A percentile compares a stretch with the other conserved stretches of the same genome.
Conservation (phyloP, 768 basidiomycete genomes). For the Leccinum boreale region DNA sequence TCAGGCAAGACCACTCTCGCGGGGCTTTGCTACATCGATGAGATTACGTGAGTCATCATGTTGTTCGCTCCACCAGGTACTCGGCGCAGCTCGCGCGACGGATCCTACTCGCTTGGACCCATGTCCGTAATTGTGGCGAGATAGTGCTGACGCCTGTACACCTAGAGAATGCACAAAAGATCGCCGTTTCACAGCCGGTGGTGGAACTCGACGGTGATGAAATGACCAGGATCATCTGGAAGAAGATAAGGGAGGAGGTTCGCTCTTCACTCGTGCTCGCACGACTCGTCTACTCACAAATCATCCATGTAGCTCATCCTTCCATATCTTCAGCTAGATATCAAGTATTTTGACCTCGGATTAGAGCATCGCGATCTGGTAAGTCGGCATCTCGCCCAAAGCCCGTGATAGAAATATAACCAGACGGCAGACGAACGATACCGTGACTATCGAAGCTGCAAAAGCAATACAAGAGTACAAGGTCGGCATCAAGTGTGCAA, state of each 20-base stretch:
- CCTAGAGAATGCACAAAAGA: slow-evolving; percentile 44
- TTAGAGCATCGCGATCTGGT: slow-evolving; percentile 90
- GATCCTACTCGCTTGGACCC: background rate
- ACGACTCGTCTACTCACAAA: background rate
- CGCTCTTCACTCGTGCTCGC: slow-evolving; percentile 20
- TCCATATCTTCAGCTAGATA: slow-evolving; percentile 91
- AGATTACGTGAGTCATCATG: slow-evolving; percentile 26
- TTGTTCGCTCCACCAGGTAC: background rate
- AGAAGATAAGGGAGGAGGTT: slow-evolving; percentile 94
- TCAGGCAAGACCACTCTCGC: slow-evolving; percentile 18
- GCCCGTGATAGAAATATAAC: background rate
- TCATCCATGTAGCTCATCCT: slow-evolving; percentile 77
- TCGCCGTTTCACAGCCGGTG: slow-evolving; percentile 82
- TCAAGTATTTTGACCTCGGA: slow-evolving; percentile 99
- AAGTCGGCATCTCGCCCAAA: slow-evolving; percentile 8
- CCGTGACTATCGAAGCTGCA: slow-evolving; percentile 90
- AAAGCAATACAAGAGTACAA: slow-evolving; percentile 92
- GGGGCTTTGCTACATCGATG: slow-evolving; percentile 29
- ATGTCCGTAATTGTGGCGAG: background rate
- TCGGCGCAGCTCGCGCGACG: background rate
- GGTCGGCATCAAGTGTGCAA: slow-evolving; percentile 99
- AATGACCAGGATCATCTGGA: slow-evolving; percentile 99
- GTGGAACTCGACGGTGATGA: slow-evolving; percentile 98
- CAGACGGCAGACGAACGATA: slow-evolving; percentile 76
- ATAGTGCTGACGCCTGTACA: slow-evolving; percentile 2